Percentiles rank a stretch among this genome's conserved stretches.
Conservation (phyloP, 331 rosid genomes). For the Quercus tomentella region DNA sequence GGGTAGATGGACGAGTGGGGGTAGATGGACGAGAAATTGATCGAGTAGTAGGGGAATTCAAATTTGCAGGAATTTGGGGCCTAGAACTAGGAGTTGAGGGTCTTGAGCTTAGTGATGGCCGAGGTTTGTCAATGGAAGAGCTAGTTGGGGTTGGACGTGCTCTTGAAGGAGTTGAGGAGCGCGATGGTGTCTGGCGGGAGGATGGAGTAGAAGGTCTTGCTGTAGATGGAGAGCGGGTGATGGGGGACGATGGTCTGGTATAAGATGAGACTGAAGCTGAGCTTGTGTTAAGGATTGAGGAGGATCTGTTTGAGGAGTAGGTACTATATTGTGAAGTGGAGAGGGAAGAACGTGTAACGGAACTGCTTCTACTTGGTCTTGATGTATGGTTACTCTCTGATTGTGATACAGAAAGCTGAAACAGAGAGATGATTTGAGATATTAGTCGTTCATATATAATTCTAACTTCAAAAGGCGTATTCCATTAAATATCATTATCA, state of each 20-base stretch:
- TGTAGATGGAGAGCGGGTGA: conserved; percentile 51
- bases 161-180: conserved; percentile 88
- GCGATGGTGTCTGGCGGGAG: conserved; percentile 51
- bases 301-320: conserved; percentile 71
- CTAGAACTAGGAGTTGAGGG: conserved; percentile 94
- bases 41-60: conserved; percentile 63
- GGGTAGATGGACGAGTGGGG: conserved; percentile 86
- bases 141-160: conserved; percentile 49
- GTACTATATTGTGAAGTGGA: conserved; percentile 56
- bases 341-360: conserved; percentile 70
- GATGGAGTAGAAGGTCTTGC: conserved; percentile 86
- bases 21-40: conserved; percentile 79
- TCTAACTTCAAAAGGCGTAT: neutral
- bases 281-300: conserved; percentile 83
- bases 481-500: neutral
- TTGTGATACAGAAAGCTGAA: conserved; percentile 89
- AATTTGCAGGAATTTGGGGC: conserved; percentile 85
- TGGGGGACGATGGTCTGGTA: conserved; percentile 80
- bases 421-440: conserved; percentile 3
- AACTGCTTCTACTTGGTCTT: conserved; percentile 88
- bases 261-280: conserved; percentile 95
- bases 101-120: conserved; percentile 67
- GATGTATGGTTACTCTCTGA: conserved; percentile 59
- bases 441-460: neutral
- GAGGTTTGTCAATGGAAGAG: conserved; percentile 57